Evolutionary conservation across 768 basidiomycete species (phyloP), one percentile per base, ranked within the genome.

Genomic region (Trametes elegans): DNA sequence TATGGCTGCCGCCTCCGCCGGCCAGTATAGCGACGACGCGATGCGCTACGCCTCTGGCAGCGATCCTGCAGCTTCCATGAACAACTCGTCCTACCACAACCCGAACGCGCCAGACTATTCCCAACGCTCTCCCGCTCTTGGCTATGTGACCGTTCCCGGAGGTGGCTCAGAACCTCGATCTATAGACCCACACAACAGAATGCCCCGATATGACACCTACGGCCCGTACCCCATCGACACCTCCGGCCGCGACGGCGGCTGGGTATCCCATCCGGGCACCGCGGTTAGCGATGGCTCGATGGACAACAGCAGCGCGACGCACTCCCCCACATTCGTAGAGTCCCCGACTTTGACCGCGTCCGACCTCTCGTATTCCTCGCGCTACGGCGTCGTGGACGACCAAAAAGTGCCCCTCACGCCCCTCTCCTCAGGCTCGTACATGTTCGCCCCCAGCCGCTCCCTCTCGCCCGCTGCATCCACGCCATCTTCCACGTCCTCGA

Each of bases 391-490:
- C 49, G 68, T 67, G 23, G 85, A 85, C 36, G 85, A 86, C 49
- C 79, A 82, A 62, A 87, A 87, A 65, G 62, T 77, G 23, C 63
- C 76, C 36, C 59, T 84, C 53, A 77, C 73, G 59, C 74, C 71
- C 58, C 67, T 87, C 57, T 79, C 84, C 57, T 68, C 77, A 21
- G 61, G 64, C 24, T 76, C 82, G 13, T 85, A 87, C 64, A 73
- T 81, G 49, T 85, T 83, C 67, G 74, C 83, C 13, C 75, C 74
- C 55, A 88, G 85, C 67, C 84, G 88, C 45, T 87, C 88, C 16
- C 76, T 88, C 60, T 89, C 88, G 7, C 87, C 88, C 34, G 77
- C 80, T 26, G 76, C 79, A 19, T 84, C 88, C 2, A 83, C 83
- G 32, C 79, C 84, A 8, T 75, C 82, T 7, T 81, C 87, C 26